phyloP scores from a whole-genome alignment of 1,284 basidiomycete species.

The Malassezia sympodialis region DNA sequence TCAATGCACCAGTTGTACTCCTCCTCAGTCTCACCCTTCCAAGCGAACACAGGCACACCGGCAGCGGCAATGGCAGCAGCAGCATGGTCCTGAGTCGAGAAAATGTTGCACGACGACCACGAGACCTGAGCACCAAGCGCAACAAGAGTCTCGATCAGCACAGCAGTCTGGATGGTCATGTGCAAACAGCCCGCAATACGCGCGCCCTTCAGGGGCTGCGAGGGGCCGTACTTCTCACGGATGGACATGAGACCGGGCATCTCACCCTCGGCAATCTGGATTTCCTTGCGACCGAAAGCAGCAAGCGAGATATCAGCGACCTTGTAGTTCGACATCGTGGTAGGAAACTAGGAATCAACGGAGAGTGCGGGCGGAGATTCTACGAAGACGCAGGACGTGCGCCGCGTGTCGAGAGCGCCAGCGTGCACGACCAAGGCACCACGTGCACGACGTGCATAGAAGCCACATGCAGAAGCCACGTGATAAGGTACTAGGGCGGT shows the following conservation, averaged over 20 bases:
- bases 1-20: conserved; percentile 93
- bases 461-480: neutral
- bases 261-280: conserved; percentile 75
- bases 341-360: neutral
- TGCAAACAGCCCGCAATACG: conserved; percentile 68
- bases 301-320: conserved; percentile 81
- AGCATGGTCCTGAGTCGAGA: conserved; percentile 95
- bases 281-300: conserved; percentile 93
- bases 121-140: conserved; percentile 92
- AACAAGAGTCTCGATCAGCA: conserved; percentile 55
- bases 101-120: conserved; percentile 99
- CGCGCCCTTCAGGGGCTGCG: conserved; percentile 83
- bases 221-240: conserved; percentile 60
- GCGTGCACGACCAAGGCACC: conserved; percentile 2
- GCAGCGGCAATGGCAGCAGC: conserved; percentile 96
- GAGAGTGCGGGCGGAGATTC: neutral
- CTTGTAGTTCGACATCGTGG: conserved; percentile 38
- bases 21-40: conserved; percentile 99
- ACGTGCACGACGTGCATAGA: conserved; percentile 6
- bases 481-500: neutral
- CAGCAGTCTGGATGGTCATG: conserved; percentile 80
- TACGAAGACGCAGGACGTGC: neutral
- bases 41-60: conserved; percentile 94
- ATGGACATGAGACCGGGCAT: conserved; percentile 48
- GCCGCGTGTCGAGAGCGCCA: neutral